Evolutionary conservation across 352 stramenopile species (phyloP), one percentile per base, ranked within the genome.

Genomic region (Pythium periplocum): DNA sequence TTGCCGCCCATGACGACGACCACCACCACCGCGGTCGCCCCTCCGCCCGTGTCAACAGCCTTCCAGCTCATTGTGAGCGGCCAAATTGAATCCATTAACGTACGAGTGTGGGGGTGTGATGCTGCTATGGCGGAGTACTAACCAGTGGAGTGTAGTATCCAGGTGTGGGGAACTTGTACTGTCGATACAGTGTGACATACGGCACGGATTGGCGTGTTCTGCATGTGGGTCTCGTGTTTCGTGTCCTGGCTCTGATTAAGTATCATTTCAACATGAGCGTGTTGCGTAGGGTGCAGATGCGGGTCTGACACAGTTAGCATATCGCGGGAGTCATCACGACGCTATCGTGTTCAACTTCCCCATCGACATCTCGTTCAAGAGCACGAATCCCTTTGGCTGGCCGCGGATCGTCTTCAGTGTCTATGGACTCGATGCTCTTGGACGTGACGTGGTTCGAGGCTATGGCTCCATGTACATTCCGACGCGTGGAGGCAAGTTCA

Each of bases 311-410:
- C 90, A 97, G 58, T 90, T 97, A 34, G 85, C 83, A 35, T 88
- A 92, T 48, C 55, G 69, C 32, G 69, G 57, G 6, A 69, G 68
- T 7, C 55, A 79, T 39, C 63, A 89, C 47, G 73, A 75, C 11
- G 66, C 59, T 6, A 90, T 97, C 39, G 75, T 97, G 44, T 96
- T 96, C 70, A 98, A 98, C 53, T 98, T 98, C 61, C 95, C 95
- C 3, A 89, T 98, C 43, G 92, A 98, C 59, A 83, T 98, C 8
- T 92, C 92, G n/a, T 98, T 98, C 72, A 95, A 93, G 67, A 95
- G 80, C 38, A 98, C 93, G 1, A 98, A 98, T 57, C 84, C 90
- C 6, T 96, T 93, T 57, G 95, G 95, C 5, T 98, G 95, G 95
- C 95, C 95, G 33, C 73, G 94, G 7, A 66, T 98, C 10, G 87